These are phyloP conservation scores for Lichtheimia ornata DNA, from an alignment of 371 early-diverging fungal genomes.

Conservation along the genomic window DNA sequence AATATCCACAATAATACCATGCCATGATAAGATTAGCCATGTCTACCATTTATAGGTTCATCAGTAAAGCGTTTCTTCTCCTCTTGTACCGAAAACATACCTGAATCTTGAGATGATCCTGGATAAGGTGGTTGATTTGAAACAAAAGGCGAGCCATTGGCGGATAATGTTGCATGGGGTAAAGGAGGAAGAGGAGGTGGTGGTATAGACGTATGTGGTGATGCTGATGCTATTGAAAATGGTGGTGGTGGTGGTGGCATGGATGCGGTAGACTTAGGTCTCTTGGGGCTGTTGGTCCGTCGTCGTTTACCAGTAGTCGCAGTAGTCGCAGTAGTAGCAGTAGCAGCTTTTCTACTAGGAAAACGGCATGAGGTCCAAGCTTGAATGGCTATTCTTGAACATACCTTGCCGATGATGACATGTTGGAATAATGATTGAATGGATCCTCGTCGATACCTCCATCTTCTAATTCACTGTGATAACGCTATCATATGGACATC, in stretches of 20 bases:
- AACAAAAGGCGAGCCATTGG: background rate
- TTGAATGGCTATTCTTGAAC: no score
- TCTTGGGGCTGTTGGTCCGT: no score
- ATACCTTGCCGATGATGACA: no score
- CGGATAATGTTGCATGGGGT: no score
- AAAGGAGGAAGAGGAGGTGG: no score
- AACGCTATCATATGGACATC: background rate
- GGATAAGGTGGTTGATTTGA: background rate
- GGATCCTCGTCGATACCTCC: background rate
- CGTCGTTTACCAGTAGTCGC: no score
- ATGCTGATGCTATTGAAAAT: no score
- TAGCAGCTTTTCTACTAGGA: no score
- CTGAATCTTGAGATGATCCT: background rate
- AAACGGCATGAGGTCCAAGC: no score
- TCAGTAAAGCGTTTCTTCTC: background rate
- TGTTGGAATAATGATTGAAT: no score
- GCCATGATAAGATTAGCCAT: constrained; percentile 67
- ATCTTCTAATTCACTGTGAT: background rate
- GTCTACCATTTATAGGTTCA: background rate
- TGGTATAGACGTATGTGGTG: no score
- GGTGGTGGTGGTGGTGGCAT: background rate
- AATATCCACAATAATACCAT: constrained; percentile 79
- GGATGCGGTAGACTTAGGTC: background rate
- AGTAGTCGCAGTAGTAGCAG: no score
- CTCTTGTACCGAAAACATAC: background rate